phyloP scores from a whole-genome alignment of 2,329 filamentous ascomycete genomes.

The Graphiopsis chlorocephala region DNA sequence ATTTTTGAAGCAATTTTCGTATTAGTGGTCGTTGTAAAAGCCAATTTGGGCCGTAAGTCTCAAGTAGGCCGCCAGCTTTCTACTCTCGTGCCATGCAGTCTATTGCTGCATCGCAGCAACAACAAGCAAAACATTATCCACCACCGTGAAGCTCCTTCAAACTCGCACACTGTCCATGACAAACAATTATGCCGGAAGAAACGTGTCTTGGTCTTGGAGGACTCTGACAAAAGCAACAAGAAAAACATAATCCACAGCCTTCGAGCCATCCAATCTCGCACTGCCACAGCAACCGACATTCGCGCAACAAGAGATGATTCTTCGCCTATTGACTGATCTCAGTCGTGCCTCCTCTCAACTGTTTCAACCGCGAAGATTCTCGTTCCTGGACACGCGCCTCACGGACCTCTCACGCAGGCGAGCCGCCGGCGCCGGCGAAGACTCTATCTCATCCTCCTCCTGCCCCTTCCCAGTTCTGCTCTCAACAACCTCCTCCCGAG shows the following conservation, averaged over 20 bases:
- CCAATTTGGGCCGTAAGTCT: neutral
- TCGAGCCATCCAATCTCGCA: neutral
- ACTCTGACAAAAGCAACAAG: neutral
- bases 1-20: neutral
- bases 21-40: neutral
- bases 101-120: neutral
- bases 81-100: neutral
- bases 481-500: neutral
- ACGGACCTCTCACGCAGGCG: neutral
- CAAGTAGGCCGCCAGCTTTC: neutral
- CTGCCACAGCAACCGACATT: neutral
- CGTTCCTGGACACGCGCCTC: neutral
- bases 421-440: neutral
- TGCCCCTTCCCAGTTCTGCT: neutral
- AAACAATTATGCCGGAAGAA: neutral
- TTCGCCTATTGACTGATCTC: rapidly evolving
- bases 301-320: neutral
- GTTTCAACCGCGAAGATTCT: neutral
- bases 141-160: neutral
- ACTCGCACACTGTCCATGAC: neutral
- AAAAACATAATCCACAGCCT: neutral
- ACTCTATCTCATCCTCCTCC: neutral
- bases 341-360: neutral
- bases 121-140: neutral
- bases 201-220: neutral